Conservation (phyloP, 768 basidiomycete species). For the Naganishia randhawae region DNA sequence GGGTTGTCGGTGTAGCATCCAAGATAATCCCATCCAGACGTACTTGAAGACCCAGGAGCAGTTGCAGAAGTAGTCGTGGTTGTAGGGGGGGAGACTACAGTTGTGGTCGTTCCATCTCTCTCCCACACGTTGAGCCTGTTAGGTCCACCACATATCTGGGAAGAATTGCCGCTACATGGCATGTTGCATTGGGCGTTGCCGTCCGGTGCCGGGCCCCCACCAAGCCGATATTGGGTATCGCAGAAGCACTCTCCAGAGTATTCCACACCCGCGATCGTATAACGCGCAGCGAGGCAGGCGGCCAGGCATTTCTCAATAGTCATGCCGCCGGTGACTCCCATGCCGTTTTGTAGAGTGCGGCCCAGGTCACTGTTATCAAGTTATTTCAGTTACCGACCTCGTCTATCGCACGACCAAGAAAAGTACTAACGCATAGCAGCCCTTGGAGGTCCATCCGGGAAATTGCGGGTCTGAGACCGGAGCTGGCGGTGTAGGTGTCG, state of each 20-base stretch:
- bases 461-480: background rate
- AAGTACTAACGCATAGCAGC: background rate
- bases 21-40: slow-evolving; percentile 7
- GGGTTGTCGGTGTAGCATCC: slow-evolving; percentile 10
- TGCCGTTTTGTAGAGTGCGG: slow-evolving; percentile 39
- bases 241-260: slow-evolving; percentile 53
- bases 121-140: background rate
- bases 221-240: slow-evolving; percentile 30
- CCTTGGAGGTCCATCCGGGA: background rate
- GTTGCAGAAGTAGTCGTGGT: slow-evolving; percentile 30
- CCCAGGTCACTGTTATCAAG: slow-evolving; percentile 13
- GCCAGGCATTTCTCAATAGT: slow-evolving; percentile 61
- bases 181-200: slow-evolving; percentile 2
- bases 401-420: no score
- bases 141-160: background rate
- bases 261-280: slow-evolving; percentile 54
- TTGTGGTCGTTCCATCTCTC: background rate
- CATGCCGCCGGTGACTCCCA: slow-evolving; percentile 51
- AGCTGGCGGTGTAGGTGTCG: background rate
- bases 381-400: background rate
- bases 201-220: slow-evolving; percentile 32
- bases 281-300: slow-evolving; percentile 61
- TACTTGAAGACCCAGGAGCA: background rate
- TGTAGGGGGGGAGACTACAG: slow-evolving; percentile 28
- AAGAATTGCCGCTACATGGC: background rate